Conservation (phyloP, 2,329 filamentous ascomycete genomes). For the Penicillium brevicompactum region DNA sequence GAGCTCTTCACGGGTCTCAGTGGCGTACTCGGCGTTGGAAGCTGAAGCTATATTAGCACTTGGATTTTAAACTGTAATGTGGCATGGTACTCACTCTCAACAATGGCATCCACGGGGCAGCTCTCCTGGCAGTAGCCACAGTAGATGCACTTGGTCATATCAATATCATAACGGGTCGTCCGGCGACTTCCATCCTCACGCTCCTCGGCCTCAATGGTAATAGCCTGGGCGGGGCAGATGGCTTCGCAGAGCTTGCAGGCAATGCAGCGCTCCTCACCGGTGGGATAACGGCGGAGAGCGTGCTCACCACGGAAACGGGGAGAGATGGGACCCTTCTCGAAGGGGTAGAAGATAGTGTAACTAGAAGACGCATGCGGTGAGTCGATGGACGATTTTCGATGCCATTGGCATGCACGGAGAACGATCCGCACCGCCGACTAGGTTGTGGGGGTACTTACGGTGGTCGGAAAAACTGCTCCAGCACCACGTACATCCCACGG, state of each 20-base stretch:
- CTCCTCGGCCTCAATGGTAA: conserved; percentile 99
- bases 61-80: background rate
- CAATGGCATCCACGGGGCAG: conserved; percentile 95
- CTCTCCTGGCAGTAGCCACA: conserved; percentile 99
- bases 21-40: conserved; percentile 74
- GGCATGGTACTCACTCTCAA: conserved; percentile 59
- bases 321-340: conserved; percentile 98
- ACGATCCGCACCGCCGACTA: conserved; percentile 3
- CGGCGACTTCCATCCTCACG: conserved; percentile 92
- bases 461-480: conserved; percentile 98
- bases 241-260: conserved; percentile 99
- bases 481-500: conserved; percentile 94
- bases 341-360: conserved; percentile 98
- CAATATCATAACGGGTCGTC: conserved; percentile 97
- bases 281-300: conserved; percentile 92
- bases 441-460: conserved; percentile 67
- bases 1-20: conserved; percentile 84
- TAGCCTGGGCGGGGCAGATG: conserved; percentile 95
- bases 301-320: conserved; percentile 98
- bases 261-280: conserved; percentile 97
- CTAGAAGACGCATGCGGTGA: conserved; percentile 49
- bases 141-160: conserved; percentile 99
- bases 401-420: conserved; percentile 8
- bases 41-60: conserved; percentile 39
- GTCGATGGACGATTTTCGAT: conserved; percentile 1